phyloP scores from a whole-genome alignment of 1,284 basidiomycete species.

The Trametes polyzona region DNA sequence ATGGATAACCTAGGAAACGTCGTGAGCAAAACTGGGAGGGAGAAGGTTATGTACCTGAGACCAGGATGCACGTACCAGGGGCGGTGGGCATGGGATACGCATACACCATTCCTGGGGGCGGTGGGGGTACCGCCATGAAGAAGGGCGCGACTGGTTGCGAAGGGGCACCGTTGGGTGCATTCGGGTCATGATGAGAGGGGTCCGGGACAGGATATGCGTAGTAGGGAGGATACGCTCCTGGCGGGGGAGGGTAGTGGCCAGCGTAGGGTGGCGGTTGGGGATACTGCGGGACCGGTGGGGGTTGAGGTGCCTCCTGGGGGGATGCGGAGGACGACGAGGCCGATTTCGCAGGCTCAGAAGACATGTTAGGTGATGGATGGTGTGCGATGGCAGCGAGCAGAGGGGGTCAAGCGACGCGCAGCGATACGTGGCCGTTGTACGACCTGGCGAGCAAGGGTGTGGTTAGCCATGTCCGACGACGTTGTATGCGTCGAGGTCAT shows the following conservation, averaged over 20 bases:
- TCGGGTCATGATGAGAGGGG: constrained; percentile 47
- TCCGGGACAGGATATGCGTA: constrained; percentile 49
- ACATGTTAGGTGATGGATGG: constrained; percentile 19
- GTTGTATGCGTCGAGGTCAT: not conserved
- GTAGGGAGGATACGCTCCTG: constrained; percentile 50
- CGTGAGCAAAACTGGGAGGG: constrained; percentile 11
- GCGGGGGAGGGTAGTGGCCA: constrained; percentile 49
- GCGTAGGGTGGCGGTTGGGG: constrained; percentile 45
- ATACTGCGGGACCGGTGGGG: constrained; percentile 39
- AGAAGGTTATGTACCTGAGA: not conserved
- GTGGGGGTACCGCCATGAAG: constrained; percentile 53
- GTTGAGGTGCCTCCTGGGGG: constrained; percentile 33
- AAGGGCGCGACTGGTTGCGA: constrained; percentile 39
- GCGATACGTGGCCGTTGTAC: constrained; percentile 4
- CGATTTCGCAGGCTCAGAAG: constrained; percentile 36
- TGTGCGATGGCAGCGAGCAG: not conserved
- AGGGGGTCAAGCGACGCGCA: constrained; percentile 3
- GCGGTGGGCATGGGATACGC: constrained; percentile 56
- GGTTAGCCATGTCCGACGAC: constrained; percentile 19
- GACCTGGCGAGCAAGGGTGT: constrained; percentile 10
- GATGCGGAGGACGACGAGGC: constrained; percentile 27
- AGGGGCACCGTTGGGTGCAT: constrained; percentile 46
- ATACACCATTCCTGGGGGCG: constrained; percentile 65
- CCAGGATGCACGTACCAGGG: constrained; percentile 44
- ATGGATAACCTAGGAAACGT: constrained; percentile 38